These are phyloP conservation scores for Dissophora ornata DNA, from an alignment of 192 early-diverging fungal genomes.

Conservation along the genomic window DNA sequence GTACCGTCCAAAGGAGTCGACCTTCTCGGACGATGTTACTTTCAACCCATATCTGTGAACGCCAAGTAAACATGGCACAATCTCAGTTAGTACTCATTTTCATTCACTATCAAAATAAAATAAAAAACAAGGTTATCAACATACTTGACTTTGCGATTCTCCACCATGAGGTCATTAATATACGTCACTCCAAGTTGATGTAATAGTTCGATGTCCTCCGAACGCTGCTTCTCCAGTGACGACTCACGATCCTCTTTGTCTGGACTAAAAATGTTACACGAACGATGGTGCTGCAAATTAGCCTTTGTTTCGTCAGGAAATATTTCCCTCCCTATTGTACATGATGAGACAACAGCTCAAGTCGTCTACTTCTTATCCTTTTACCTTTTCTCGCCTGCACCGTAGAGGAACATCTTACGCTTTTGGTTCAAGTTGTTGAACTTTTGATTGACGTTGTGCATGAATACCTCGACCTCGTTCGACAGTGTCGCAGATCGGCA, in stretches of 20 bases:
- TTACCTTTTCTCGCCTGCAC: constrained; percentile 47
- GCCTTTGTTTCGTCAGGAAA: too few relatives aligned
- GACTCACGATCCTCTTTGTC: constrained; percentile 55
- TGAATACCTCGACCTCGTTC: constrained; percentile 53
- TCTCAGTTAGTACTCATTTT: too few relatives aligned
- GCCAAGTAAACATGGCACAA: too few relatives aligned
- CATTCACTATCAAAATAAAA: not conserved
- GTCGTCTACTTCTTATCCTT: not conserved
- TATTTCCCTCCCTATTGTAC: too few relatives aligned
- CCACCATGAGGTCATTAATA: constrained; percentile 55
- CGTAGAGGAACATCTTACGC: constrained; percentile 53
- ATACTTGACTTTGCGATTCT: constrained; percentile 60
- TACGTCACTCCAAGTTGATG: constrained; percentile 50
- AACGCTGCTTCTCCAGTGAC: constrained; percentile 43
- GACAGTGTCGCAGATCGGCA: constrained; percentile 53
- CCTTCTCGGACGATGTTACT: constrained; percentile 55
- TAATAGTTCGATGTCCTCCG: constrained; percentile 50
- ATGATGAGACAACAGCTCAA: too few relatives aligned
- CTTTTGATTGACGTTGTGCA: constrained; percentile 53
- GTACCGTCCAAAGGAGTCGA: constrained; percentile 48
- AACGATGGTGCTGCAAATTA: not conserved
- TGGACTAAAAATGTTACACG: too few relatives aligned
- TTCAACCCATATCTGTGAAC: constrained; percentile 44
- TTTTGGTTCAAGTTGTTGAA: constrained; percentile 45
- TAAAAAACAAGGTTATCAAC: not conserved